Conservation (phyloP, 2,329 filamentous ascomycete species). For the Geosmithia putterillii region DNA sequence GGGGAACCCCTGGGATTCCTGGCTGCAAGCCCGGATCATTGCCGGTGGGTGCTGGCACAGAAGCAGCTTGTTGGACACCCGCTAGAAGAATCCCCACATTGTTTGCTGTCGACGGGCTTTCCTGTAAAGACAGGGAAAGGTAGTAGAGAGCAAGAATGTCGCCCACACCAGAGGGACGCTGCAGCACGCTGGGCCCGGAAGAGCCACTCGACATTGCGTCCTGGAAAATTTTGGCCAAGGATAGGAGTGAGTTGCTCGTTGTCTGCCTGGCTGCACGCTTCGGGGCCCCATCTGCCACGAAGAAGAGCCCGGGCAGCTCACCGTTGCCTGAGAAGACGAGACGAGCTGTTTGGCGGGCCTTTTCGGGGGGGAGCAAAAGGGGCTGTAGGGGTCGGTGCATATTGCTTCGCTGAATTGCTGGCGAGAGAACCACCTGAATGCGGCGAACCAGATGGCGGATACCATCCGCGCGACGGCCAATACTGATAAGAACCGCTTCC, state of each 20-base stretch:
- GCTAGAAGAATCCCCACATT: slow-evolving; percentile 97
- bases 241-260: slow-evolving; percentile 89
- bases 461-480: slow-evolving; percentile 55
- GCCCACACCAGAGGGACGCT: slow-evolving; percentile 63
- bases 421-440: slow-evolving; percentile 59
- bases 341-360: slow-evolving; percentile 69
- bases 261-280: slow-evolving; percentile 77
- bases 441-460: slow-evolving; percentile 69
- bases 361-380: slow-evolving; percentile 70
- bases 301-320: slow-evolving; percentile 66
- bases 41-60: slow-evolving; percentile 12
- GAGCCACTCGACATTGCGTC: slow-evolving; percentile 78
- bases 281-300: slow-evolving; percentile 57
- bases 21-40: slow-evolving; percentile 8
- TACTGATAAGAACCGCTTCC: slow-evolving; percentile 82
- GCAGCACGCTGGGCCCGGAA: slow-evolving; percentile 37
- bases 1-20: slow-evolving; percentile 63
- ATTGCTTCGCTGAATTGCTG: slow-evolving; percentile 4
- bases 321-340: slow-evolving; percentile 69
- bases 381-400: slow-evolving; percentile 26
- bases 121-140: slow-evolving; percentile 82
- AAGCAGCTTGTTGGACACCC: slow-evolving; percentile 61
- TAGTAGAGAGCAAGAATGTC: slow-evolving; percentile 95
- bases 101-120: slow-evolving; percentile 94
- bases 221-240: slow-evolving; percentile 94